Evolutionary conservation across 78 protist species (phyloP).

Genomic region (Monosiga brevicollis): DNA sequence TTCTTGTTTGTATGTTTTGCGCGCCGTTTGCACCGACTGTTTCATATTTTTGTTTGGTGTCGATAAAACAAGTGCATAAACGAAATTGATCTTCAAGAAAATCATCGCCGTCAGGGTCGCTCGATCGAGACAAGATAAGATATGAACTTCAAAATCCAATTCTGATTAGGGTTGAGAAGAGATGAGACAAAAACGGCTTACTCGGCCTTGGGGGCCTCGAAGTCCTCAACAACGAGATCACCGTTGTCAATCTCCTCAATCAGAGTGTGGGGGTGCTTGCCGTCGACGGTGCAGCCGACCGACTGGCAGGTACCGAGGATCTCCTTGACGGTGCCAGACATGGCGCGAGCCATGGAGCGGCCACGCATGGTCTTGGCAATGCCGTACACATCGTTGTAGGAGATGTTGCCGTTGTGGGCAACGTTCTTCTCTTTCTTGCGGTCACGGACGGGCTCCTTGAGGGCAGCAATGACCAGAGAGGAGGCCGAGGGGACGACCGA

Average conservation of each 20-base stretch:
- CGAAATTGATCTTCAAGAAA: neutral
- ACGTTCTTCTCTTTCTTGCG: conserved; percentile 97
- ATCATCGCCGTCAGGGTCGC: too few species aligned
- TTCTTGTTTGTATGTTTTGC: too few species aligned
- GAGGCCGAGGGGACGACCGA: conserved; percentile 93
- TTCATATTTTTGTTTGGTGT: too few species aligned
- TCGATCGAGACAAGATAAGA: too few species aligned
- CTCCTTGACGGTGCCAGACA: conserved; percentile 85
- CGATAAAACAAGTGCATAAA: too few species aligned
- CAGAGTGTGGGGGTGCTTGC: conserved; percentile 70
- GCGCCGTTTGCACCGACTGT: too few species aligned
- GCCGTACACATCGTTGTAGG: conserved; percentile 70
- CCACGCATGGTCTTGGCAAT: conserved; percentile 80
- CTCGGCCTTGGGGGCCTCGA: neutral
- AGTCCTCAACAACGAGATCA: neutral
- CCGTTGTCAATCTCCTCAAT: conserved; percentile 66
- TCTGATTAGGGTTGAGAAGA: neutral
- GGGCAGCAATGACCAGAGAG: conserved; percentile 84
- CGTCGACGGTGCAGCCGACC: conserved; percentile 92
- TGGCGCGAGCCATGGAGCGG: conserved; percentile 69
- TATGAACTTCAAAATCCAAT: neutral
- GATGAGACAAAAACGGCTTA: neutral
- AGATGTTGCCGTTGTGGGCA: conserved; percentile 88
- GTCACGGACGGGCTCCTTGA: conserved; percentile 97
- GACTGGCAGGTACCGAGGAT: conserved; percentile 89